Evolutionary conservation across 2,329 filamentous ascomycete species (phyloP), one percentile per base, ranked within the genome.

Genomic region (Colletotrichum sp.): DNA sequence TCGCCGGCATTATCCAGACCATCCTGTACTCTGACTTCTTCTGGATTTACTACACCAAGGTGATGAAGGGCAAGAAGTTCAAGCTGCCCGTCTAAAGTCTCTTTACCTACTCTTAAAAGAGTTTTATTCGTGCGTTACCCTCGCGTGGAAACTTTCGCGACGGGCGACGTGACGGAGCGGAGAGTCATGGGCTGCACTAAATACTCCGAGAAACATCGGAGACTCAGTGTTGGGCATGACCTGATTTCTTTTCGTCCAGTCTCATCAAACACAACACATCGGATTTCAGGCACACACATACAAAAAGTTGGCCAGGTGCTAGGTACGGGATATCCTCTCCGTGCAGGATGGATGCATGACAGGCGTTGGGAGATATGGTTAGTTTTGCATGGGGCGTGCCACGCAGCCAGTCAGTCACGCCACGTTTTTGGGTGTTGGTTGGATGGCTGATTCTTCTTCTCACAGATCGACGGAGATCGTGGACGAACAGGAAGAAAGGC

Each of bases 1-100:
- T 97, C 77, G 97, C 98, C 5, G 97, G 97, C 14, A 90, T 99
- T 72, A 88, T 99, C 78, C 97, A 99, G 89, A 99, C 97, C 1
- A 87, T 99, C 65, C 89, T 99, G 74, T 99, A 99, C 89, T 98
- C 95, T 78, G 97, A 99, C 88, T 99, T 99, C 89, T 99, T 99
- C 91, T 99, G 96, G 90, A 96, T 99, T 82, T 99, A 99, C 89
- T 99, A 98, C 88, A 98, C 94, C 76, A 99, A 98, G 93, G 94
- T 96, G 64, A 88, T 96, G 86, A 95, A 96, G 89, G 95, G 95
- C 80, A 95, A 95, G 90, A 96, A 95, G 88, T 96, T 96, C 85
- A 95, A 95, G 85, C 89, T 96, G 75, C 95, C 95, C 3, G 95
- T 96, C 79, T 96, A 92, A 89, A 36, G 67, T 34, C 32, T 9